These are phyloP conservation scores for Taiozyma sp. DNA, from an alignment of 1,139 yeast species.

Conservation along the genomic window DNA sequence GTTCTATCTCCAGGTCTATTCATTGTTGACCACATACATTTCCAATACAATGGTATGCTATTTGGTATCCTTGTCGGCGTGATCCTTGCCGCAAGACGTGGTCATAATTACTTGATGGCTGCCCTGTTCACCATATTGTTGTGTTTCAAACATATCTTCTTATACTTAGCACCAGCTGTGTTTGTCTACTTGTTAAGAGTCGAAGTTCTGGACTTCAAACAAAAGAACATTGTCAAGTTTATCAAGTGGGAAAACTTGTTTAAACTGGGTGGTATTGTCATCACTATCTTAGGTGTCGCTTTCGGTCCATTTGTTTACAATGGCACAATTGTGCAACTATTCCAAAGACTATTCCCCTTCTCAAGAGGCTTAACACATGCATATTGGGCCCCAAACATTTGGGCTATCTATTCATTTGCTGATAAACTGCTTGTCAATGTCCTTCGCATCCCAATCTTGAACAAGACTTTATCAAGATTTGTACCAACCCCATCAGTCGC, in stretches of 20 bases:
- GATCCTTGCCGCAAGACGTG: conserved; percentile 62
- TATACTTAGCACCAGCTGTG: conserved; percentile 93
- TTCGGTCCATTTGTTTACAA: conserved; percentile 77
- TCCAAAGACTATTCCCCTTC: conserved; percentile 81
- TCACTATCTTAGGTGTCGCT: conserved; percentile 58
- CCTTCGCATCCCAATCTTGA: conserved; percentile 41
- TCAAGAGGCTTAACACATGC: conserved; percentile 96
- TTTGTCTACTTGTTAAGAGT: conserved; percentile 72
- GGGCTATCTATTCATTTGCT: conserved; percentile 90
- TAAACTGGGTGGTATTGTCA: conserved; percentile 63
- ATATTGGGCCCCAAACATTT: conserved; percentile 97
- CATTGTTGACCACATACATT: conserved; percentile 88
- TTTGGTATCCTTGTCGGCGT: conserved; percentile 79
- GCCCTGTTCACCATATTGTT: conserved; percentile 69
- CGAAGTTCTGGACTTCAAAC: conserved; percentile 41
- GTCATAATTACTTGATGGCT: conserved; percentile 60
- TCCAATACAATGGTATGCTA: conserved; percentile 92
- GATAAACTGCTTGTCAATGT: conserved; percentile 67
- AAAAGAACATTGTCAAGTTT: conserved; percentile 27
- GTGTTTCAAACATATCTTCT: conserved; percentile 91
- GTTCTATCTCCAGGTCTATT: conserved; percentile 86
- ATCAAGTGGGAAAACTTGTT: conserved; percentile 51
- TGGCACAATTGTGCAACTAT: conserved; percentile 58
- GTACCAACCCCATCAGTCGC: conserved; percentile 27
- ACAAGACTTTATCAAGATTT: conserved; percentile 27